Evolutionary conservation across 2,329 filamentous ascomycete species (phyloP), one percentile per base, ranked within the genome.

Genomic region (Ophiostoma triangulosporum): DNA sequence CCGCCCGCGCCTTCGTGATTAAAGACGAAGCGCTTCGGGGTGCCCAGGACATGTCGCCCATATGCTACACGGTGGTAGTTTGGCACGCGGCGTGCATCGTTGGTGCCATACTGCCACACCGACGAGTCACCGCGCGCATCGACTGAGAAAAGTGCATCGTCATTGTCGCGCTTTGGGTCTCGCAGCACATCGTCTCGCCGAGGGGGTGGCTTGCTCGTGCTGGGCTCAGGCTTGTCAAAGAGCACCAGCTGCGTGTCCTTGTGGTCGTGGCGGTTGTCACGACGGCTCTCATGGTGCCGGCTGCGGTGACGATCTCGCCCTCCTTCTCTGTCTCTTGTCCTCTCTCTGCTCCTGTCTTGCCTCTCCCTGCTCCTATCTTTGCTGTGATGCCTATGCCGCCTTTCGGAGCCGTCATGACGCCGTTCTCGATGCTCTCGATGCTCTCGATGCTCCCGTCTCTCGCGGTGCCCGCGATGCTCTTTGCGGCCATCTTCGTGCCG

Each of bases 71-170:
- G 81, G 57, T 75, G 75, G 63, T 94, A 96, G 2, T 68, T 62
- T 0, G 89, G 88, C 11, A 94, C 69, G 52, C 76, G 77, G 58
- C 85, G 86, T 33, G 78, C 79, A 64, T 95, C 81, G 36, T 86
- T 74, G 27, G 78, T 76, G 2, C 86, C 87, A 64, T 90, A 96
- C 26, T 76, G 76, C 45, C 84, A 66, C 59, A 93, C 88, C 48
- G 88, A 75, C 4, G 75, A 71, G 62, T 97, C 91, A 0, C 91
- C 90, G 62, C 80, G 81, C 40, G 72, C 79, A 66, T 97, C 91
- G 51, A 86, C 62, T 45, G 79, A 61, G 64, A 79, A 90, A 3
- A 75, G 63, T 36, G 61, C 54, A 32, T 60, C 53, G 20, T 56
- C 51, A 17, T 27, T 51, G 22, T 55, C 53, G 22, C 9, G 17